phyloP scores from a whole-genome alignment of 2,329 filamentous ascomycete species.

The Thelonectria discophora region DNA sequence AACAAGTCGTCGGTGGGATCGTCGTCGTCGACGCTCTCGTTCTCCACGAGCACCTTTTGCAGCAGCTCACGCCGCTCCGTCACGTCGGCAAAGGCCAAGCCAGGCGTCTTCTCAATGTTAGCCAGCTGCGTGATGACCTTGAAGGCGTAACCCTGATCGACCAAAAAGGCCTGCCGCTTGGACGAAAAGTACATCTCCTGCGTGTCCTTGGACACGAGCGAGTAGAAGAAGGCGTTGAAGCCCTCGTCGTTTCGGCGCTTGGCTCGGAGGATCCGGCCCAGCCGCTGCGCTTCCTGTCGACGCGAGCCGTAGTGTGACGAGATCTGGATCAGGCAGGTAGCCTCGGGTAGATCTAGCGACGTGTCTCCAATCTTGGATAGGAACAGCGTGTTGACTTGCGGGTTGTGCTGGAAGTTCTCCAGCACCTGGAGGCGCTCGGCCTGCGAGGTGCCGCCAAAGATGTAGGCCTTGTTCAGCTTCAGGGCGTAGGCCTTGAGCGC shows the following conservation, averaged over 20 bases:
- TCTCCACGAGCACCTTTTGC: slow-evolving; percentile 88
- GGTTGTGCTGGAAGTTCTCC: slow-evolving; percentile 95
- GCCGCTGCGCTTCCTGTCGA: slow-evolving; percentile 92
- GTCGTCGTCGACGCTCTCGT: slow-evolving; percentile 79
- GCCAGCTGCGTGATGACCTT: slow-evolving; percentile 97
- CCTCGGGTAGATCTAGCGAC: slow-evolving; percentile 95
- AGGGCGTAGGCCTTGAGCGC: slow-evolving; percentile 86
- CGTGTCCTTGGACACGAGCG: slow-evolving; percentile 95
- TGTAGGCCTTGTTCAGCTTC: slow-evolving; percentile 86
- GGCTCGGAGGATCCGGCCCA: slow-evolving; percentile 91
- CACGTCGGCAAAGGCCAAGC: slow-evolving; percentile 81
- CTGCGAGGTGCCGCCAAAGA: slow-evolving; percentile 89
- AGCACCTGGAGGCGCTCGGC: slow-evolving; percentile 86
- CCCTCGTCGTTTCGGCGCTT: slow-evolving; percentile 97
- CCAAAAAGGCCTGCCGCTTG: slow-evolving; percentile 94
- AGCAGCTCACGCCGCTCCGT: slow-evolving; percentile 86
- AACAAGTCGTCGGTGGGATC: slow-evolving; percentile 62
- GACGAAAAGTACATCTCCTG: slow-evolving; percentile 98
- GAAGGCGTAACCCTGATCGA: slow-evolving; percentile 98
- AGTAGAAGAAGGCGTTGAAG: slow-evolving; percentile 99
- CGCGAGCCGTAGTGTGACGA: slow-evolving; percentile 97
- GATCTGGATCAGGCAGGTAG: slow-evolving; percentile 96
- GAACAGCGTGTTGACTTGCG: slow-evolving; percentile 90
- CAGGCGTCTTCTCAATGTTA: slow-evolving; percentile 85
- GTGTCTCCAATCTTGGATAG: slow-evolving; percentile 98